Evolutionary conservation across 1,284 basidiomycete species (phyloP).

Genomic region (Fomitopsis betulina): DNA sequence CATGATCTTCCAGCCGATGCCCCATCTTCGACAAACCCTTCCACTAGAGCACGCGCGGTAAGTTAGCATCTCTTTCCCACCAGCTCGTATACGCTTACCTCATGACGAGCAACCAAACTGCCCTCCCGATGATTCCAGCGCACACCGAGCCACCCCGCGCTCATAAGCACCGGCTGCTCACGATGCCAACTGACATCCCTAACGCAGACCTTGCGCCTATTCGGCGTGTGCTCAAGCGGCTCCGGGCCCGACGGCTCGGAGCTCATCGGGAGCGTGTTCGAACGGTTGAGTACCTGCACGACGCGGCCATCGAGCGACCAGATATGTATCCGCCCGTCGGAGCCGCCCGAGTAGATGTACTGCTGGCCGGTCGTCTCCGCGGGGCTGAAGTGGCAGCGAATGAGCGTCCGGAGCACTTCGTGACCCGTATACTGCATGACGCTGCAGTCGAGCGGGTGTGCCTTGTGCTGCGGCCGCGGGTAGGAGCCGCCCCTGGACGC

Average conservation of each 20-base stretch:
- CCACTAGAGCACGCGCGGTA: slow-evolving; percentile 49
- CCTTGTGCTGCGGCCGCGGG: slow-evolving; percentile 53
- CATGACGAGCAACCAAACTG: slow-evolving; percentile 83
- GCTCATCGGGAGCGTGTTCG: slow-evolving; percentile 68
- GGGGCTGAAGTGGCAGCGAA: slow-evolving; percentile 95
- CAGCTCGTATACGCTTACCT: slow-evolving; percentile 11
- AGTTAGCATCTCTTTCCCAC: background rate
- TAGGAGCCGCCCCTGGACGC: slow-evolving; percentile 60
- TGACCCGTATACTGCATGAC: slow-evolving; percentile 97
- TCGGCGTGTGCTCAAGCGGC: slow-evolving; percentile 17
- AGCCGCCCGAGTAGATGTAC: slow-evolving; percentile 92
- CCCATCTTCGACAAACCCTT: slow-evolving; percentile 79
- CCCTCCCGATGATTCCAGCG: slow-evolving; percentile 37
- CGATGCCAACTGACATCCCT: slow-evolving; percentile 93
- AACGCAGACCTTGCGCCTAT: slow-evolving; percentile 52
- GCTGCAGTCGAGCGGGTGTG: slow-evolving; percentile 85
- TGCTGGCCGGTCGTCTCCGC: slow-evolving; percentile 86
- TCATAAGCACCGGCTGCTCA: slow-evolving; percentile 87
- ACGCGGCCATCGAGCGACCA: slow-evolving; percentile 91
- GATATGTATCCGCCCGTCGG: slow-evolving; percentile 83
- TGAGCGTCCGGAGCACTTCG: slow-evolving; percentile 87
- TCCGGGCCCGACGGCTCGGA: slow-evolving; percentile 63
- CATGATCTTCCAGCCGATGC: slow-evolving; percentile 69
- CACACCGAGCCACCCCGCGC: slow-evolving; percentile 80
- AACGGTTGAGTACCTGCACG: slow-evolving; percentile 82